Evolutionary conservation across 106 monocot species (phyloP), one percentile per base, ranked within the genome.

Genomic region (Dendrobium officinale): DNA sequence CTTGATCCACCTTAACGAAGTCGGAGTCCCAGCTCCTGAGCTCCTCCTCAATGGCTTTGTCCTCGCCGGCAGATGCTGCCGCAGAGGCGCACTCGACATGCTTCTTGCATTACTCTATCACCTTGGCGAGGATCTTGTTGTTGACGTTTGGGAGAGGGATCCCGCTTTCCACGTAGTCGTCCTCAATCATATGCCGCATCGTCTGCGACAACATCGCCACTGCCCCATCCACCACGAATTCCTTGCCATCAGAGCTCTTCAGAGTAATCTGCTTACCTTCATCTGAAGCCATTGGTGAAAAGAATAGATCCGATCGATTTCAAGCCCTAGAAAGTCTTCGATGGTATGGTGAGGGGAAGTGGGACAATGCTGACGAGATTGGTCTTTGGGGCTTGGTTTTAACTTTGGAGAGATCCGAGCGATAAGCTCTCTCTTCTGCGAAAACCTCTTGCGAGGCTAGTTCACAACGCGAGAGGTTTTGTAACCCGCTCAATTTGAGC

Each of bases 91-190:
- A 59, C 73, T 90, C 88, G 66, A 84, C 91, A 51, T 91, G 91
- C 84, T 88, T 90, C 90, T 88, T 90, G 82, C 88, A 87, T 78
- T 90, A 90, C 88, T 90, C 88, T 73, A 91, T 84, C 56, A 91
- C 88, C 80, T 86, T 91, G 48, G 91, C 79, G 1, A 91, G 83
- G 87, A 88, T 88, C 84, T 78, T 83, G 78, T 86, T 80, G 77
- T 75, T 84, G 82, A 88, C 88, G 61, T 88, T 88, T 43, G 90
- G 90, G n/a, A 91, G 77, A 11, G 88, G 91, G 59, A 90, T 90
- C 22, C 77, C 82, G 73, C 77, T 84, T 44, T 85, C 80, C 20
- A 81, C 88, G 79, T 85, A 88, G 13, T 77, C 88, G 81, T 89
- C 89, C 72, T 89, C 89, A 77, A 89, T 89, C 89, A 89, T 79